Evolutionary conservation across 2,329 filamentous ascomycete genomes (phyloP), one percentile per base, ranked within the genome.

Genomic region (Scedosporium apiospermum): DNA sequence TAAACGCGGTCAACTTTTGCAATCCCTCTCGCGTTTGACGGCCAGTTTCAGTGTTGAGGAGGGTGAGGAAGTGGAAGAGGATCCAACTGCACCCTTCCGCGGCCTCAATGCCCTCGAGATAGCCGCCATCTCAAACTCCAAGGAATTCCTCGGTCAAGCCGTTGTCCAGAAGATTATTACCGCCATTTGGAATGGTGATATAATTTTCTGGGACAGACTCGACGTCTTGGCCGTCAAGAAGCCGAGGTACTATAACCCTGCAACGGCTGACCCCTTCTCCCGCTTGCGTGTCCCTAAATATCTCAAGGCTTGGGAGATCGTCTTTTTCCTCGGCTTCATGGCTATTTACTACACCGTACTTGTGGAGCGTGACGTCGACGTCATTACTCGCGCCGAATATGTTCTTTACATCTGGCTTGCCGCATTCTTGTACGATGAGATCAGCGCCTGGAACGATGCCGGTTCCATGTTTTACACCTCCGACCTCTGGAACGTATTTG

Each of bases 81-180:
- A 89, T 59, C 85, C 89, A 30, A 89, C 88, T 0, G 82, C 84
- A 0, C 83, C 87, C 1, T 96, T 96, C 71, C 85, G 86, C 42
- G 87, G 88, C 18, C 80, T 96, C 58, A 96, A 95, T 71, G 91
- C 91, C 1, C 80, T 98, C 16, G 91, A 96, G 71, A 93, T 96
- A 69, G 91, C 91, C 27, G 87, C 88, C 57, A 86, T 96, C 21
- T 88, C 88, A 12, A 83, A 90, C 64, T 90, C 90, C 34, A 96
- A 96, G 76, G 89, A 89, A 57, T 96, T 96, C 67, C 81, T 96
- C 42, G 88, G 88, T 69, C 91, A 96, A 72, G 82, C 83, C 64
- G 84, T 90, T 2, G 88, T 96, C 10, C 91, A 96, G 71, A 89
- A 88, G 69, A 89, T 96, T 66, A 85, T 96, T 65, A 88, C 89